Base-by-base conservation (phyloP, 495 filamentous ascomycete species). In the Penicillium herquei region DNA sequence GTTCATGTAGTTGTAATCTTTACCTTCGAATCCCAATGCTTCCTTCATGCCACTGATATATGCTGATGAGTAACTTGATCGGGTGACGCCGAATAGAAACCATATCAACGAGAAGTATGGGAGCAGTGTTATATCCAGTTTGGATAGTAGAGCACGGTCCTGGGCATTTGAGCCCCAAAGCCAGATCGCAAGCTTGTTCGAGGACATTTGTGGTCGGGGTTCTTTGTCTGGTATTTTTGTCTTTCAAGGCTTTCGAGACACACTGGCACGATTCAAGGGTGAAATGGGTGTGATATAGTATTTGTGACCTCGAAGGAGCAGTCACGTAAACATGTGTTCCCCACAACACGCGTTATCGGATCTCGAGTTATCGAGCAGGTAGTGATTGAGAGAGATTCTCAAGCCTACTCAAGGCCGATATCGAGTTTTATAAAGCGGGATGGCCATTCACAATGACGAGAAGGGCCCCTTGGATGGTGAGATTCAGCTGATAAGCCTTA, bases 31-130 rank as follows among this genome's bases (percentile, higher is more conserved):
- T 11, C 58, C 34, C 0, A 74, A 55, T 0, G 64, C 71, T 52
- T 71, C 69, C 33, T 68, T 67, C 69, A 74, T 74, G 3, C 69
- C 69, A 46, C 69, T 71, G 49, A 72, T 71, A 51, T 74, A 74
- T 2, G 71, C 71, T 9, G 69, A 67, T 14, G 67, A 70, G 37
- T 74, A 74, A 45, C 71, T 74, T 17, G 71, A 58, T 21, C 71
- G 59, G 1, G 69, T 75, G 17, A 75, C 59, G 8, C 70, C 62
- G 49, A 72, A 72, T 13, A 72, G 59, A 50, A 72, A 72, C 69
- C 69, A 72, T 34, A 72, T 65, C 9, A 70, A 43, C 7, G 69
- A 72, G 40, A 72, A 72, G 44, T 72, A 72, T 1, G 69, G 69
- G 7, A 72, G 59, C 18, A 72, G 51, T 0, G 69, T 72, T 12